phyloP scores from a whole-genome alignment of 257 asterid genomes.

The Solanum arcanum region DNA sequence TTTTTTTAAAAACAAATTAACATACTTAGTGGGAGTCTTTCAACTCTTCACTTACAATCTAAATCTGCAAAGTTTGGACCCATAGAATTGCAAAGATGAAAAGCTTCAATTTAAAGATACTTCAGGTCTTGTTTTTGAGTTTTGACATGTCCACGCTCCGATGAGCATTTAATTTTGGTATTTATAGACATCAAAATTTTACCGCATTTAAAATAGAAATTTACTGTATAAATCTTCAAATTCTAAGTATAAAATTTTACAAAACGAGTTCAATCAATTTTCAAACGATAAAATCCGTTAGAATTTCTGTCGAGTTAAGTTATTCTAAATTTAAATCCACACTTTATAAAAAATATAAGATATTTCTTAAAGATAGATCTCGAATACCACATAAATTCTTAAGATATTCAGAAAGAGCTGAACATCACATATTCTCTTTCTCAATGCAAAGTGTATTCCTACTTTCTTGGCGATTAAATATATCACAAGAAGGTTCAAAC shows the following conservation, averaged over 20 bases:
- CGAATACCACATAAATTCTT: not conserved
- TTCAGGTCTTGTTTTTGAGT: not conserved
- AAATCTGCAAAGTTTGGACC: not conserved
- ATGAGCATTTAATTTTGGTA: not conserved
- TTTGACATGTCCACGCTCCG: not conserved
- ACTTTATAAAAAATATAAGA: not conserved
- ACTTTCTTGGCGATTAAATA: not conserved
- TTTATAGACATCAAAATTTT: not conserved
- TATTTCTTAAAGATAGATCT: not conserved
- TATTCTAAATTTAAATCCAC: not conserved
- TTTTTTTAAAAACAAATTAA: not conserved
- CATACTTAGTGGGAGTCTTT: not conserved
- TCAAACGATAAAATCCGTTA: not conserved
- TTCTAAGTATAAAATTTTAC: not conserved
- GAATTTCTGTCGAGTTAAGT: fast-evolving
- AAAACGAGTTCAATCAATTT: not conserved
- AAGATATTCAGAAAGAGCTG: not conserved
- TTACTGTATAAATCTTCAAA: not conserved
- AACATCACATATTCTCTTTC: not conserved
- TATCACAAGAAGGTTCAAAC: not conserved
- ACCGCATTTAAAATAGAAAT: not conserved
- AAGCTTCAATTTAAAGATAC: not conserved
- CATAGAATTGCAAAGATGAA: not conserved
- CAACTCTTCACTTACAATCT: not conserved
- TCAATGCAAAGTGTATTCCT: not conserved